Conservation (phyloP, 2,329 filamentous ascomycete species). For the Trichoderma sp. region DNA sequence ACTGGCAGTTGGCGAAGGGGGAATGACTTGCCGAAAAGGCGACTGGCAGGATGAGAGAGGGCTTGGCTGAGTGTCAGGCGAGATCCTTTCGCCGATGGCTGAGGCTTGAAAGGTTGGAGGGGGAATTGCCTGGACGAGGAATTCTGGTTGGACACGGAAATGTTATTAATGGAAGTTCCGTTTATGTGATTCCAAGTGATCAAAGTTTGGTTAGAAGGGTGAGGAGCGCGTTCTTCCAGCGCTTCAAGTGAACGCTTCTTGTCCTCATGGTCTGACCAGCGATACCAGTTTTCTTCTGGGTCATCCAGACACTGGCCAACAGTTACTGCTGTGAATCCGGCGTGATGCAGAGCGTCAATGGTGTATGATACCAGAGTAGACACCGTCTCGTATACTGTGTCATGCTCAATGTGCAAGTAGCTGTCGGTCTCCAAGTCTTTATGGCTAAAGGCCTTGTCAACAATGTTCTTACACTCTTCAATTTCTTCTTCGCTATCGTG, state of each 20-base stretch:
- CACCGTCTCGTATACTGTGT: constrained; percentile 50
- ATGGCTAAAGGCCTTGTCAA: constrained; percentile 42
- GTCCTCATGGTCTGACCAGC: constrained; percentile 19
- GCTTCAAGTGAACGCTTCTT: neutral
- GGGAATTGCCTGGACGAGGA: neutral
- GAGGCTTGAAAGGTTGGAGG: neutral
- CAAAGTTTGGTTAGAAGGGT: neutral
- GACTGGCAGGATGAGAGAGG: neutral
- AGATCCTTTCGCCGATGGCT: neutral
- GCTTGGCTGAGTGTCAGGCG: neutral
- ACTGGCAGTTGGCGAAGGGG: neutral
- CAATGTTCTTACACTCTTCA: constrained; percentile 45
- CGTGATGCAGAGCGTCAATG: constrained; percentile 42
- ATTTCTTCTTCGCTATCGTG: constrained; percentile 53
- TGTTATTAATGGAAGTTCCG: neutral
- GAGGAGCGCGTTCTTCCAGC: neutral
- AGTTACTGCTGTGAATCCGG: constrained; percentile 51
- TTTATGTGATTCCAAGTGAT: neutral
- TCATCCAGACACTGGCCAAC: constrained; percentile 57
- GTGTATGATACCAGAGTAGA: constrained; percentile 48
- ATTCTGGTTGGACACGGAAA: neutral
- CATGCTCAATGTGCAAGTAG: constrained; percentile 57
- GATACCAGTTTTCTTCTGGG: constrained; percentile 55
- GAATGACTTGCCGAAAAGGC: neutral
- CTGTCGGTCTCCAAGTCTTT: constrained; percentile 31